phyloP scores from a whole-genome alignment of 305 asterid species.

The Withania somnifera region DNA sequence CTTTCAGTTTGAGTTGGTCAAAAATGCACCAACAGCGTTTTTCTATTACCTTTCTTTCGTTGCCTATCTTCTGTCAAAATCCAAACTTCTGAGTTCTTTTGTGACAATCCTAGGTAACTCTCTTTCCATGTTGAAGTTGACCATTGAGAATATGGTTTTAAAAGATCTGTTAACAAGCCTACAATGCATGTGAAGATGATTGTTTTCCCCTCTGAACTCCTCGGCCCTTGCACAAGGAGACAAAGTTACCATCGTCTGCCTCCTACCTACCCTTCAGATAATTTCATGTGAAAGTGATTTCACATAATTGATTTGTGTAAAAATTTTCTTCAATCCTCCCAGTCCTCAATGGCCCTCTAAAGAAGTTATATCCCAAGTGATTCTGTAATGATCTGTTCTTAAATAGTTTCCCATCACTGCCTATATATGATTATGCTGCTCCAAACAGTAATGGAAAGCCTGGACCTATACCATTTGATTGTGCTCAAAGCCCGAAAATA shows the following conservation, averaged over 20 bases:
- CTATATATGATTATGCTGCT: not conserved
- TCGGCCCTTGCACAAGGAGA: not conserved
- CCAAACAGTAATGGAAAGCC: not conserved
- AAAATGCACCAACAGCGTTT: too few species aligned
- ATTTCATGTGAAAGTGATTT: not conserved
- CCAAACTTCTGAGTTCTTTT: too few species aligned
- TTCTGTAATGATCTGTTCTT: not conserved
- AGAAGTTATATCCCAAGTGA: not conserved
- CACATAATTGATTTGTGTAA: not conserved
- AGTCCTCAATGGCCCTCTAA: not conserved
- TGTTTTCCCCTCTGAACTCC: not conserved
- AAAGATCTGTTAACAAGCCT: too few species aligned
- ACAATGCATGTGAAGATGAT: too few species aligned
- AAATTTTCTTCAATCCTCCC: not conserved
- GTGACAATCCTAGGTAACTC: too few species aligned
- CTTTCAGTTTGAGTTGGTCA: too few species aligned
- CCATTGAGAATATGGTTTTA: too few species aligned
- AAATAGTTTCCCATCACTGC: not conserved
- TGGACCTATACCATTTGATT: not conserved
- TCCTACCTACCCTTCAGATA: not conserved
- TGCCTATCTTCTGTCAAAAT: too few species aligned
- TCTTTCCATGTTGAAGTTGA: too few species aligned
- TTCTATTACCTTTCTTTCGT: too few species aligned
- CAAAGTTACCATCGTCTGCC: not conserved
- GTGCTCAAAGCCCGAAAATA: not conserved